Conservation (phyloP, 352 stramenopile species). For the Plasmopara muralis region DNA sequence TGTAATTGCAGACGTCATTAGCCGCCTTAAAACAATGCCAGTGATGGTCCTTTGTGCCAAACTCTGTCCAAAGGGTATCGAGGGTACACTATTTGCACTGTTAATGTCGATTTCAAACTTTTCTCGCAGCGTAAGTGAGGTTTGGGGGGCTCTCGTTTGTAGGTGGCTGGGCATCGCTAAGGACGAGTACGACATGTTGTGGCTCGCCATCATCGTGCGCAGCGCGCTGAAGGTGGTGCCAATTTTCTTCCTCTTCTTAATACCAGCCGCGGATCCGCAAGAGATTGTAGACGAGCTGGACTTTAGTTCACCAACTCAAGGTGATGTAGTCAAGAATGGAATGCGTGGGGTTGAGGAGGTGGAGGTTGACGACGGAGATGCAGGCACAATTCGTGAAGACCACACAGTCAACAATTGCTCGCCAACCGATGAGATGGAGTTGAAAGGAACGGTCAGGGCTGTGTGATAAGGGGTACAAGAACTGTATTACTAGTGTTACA, state of each 20-base stretch:
- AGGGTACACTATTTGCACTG: conserved; percentile 95
- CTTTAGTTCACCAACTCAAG: conserved; percentile 27
- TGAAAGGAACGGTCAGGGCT: background rate
- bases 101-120: conserved; percentile 98
- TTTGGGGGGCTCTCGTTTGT: conserved; percentile 89
- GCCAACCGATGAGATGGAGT: conserved; percentile 20
- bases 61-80: conserved; percentile 92
- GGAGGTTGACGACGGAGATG: conserved; percentile 24
- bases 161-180: conserved; percentile 85
- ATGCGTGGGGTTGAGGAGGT: conserved; percentile 15
- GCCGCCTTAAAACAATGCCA: conserved; percentile 86
- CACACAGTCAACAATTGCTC: conserved; percentile 36
- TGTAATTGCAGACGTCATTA: conserved; percentile 83
- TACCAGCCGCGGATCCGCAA: conserved; percentile 66
- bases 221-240: conserved; percentile 89
- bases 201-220: conserved; percentile 86
- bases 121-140: conserved; percentile 88
- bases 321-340: conserved; percentile 12
- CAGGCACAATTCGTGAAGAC: conserved; percentile 36
- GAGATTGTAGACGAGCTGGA: conserved; percentile 67
- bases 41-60: conserved; percentile 92
- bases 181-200: conserved; percentile 89
- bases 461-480: no score
- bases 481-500: conserved; percentile 8
- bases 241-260: conserved; percentile 85